Evolutionary conservation across 371 early-diverging fungal species (phyloP), one percentile per base, ranked within the genome.

Genomic region (Mortierella sp.): DNA sequence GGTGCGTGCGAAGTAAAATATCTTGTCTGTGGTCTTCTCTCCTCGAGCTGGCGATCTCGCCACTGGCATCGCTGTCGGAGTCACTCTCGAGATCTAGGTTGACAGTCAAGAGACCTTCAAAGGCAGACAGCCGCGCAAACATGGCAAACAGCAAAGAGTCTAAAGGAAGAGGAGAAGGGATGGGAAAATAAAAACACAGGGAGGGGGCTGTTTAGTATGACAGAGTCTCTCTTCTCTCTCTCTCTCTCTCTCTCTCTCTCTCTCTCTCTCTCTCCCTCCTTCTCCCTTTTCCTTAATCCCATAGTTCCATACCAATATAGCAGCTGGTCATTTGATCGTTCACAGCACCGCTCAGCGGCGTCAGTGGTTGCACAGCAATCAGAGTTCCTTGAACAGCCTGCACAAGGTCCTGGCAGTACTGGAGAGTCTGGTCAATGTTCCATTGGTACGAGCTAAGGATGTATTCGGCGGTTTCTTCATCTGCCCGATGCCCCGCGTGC

Each of bases 261-360:
- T 23, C 16, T 44, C 23, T 25, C 26, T 19, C 64, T 30, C 51
- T 52, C 19, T 30, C 46, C 26, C n/a, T 28, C 28, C 51, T 23
- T 2, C n/a, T 21, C 53, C 43, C 16, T 44, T 26, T 25, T 45
- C 26, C 64, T 30, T 29, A n/a, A n/a, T n/a, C n/a, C n/a, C n/a
- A n/a, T n/a, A n/a, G 9, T 5, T 75, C 37, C 26, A 82, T 76
- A 82, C 88, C 88, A 59, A 89, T 87, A 59, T 89, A 89, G 60
- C 89, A 89, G 26, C 84, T 84, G 23, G 89, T 89, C 53, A 82
- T 81, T 25, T 82, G 80, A 58, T 86, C 86, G 51, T 89, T 89
- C 60, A 87, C 85, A 21, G 83, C 81, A 9, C 89, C 89, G 15
- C 75, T 66, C 57, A 88, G 58, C 9, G 25, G 46, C 11, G 48